Conservation (phyloP, 768 basidiomycete species). For the Collybia nuda region DNA sequence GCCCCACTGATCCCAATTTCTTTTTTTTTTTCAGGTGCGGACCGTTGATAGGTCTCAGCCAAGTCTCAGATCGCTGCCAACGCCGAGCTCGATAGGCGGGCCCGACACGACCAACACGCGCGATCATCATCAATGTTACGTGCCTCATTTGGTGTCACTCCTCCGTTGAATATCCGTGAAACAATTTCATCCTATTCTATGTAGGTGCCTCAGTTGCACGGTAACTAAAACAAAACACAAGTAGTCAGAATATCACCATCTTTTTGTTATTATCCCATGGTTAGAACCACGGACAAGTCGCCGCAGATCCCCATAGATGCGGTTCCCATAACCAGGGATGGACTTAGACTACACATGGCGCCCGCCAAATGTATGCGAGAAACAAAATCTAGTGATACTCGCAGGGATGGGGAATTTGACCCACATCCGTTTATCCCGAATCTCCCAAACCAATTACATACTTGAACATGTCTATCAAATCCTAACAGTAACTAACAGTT, state of each 20-base stretch:
- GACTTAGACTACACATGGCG: neutral
- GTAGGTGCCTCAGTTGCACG: too few species aligned
- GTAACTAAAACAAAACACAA: too few species aligned
- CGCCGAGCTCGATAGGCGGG: neutral
- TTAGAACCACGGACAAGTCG: conserved; percentile 1
- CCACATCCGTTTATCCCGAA: conserved; percentile 2
- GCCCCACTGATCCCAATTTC: too few species aligned
- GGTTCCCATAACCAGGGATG: conserved; percentile 14
- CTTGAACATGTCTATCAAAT: conserved; percentile 6
- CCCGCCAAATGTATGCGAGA: neutral
- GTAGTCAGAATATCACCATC: neutral
- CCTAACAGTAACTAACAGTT: neutral
- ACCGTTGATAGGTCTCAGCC: neutral
- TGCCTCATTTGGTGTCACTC: conserved; percentile 2
- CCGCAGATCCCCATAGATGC: conserved; percentile 15
- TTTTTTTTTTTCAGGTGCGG: too few species aligned
- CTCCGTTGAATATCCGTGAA: conserved; percentile 2
- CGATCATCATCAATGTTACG: neutral
- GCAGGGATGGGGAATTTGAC: conserved; percentile 1
- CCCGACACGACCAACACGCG: conserved; percentile 12
- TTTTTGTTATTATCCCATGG: neutral
- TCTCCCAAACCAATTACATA: neutral
- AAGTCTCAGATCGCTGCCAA: conserved; percentile 5
- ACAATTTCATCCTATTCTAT: neutral
- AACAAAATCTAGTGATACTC: conserved; percentile 1